These are phyloP conservation scores for Calonectria montana DNA, from an alignment of 2,329 filamentous ascomycete genomes.

Conservation along the genomic window DNA sequence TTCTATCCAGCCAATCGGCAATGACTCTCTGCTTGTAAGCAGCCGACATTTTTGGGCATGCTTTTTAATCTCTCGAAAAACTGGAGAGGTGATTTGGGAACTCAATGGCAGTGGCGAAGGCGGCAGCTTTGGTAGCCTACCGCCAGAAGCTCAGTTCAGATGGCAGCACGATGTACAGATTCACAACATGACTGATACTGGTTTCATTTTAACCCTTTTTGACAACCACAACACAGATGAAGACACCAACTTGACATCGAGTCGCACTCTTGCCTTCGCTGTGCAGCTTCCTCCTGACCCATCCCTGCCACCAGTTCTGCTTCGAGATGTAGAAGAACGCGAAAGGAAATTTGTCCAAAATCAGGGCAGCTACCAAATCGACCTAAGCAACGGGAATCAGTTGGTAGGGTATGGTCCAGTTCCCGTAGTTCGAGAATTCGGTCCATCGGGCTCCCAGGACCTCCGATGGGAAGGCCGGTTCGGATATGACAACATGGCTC, in stretches of 20 bases:
- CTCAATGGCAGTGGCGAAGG: constrained; percentile 39
- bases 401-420: constrained; percentile 37
- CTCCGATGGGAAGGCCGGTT: constrained; percentile 41
- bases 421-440: constrained; percentile 41
- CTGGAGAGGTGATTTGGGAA: constrained; percentile 38
- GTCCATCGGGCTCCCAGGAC: constrained; percentile 30
- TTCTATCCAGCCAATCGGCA: constrained; percentile 35
- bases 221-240: constrained; percentile 48
- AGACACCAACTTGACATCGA: constrained; percentile 13
- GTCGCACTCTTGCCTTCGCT: constrained; percentile 26
- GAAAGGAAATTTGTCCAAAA: constrained; percentile 11
- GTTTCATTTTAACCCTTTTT: constrained; percentile 46
- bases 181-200: constrained; percentile 31
- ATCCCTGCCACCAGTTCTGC: constrained; percentile 15
- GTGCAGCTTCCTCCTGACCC: constrained; percentile 31
- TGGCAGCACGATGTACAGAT: constrained; percentile 51
- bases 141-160: constrained; percentile 44
- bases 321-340: constrained; percentile 2
- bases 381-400: constrained; percentile 37
- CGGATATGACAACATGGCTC: constrained; percentile 30
- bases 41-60: constrained; percentile 37
- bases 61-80: constrained; percentile 34
- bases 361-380: constrained; percentile 34
- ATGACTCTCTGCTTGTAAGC: constrained; percentile 37
- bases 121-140: constrained; percentile 37